Base-by-base conservation (phyloP, 257 asterid genomes). In the Petunia secreta region DNA sequence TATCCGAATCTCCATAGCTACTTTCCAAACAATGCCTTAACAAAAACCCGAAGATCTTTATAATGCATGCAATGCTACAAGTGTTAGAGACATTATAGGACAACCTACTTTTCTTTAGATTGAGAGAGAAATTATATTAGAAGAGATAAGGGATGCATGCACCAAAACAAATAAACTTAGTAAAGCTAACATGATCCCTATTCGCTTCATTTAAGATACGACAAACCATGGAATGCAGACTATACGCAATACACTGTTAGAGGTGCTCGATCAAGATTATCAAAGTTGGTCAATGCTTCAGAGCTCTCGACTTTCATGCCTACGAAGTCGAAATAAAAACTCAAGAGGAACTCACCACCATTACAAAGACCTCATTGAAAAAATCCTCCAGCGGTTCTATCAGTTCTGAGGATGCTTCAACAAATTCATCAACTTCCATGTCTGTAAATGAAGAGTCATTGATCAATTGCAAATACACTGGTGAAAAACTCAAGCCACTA, bases 391-490 rank as follows among this genome's bases (percentile, higher is more conserved):
- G 88, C 46, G 99, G 98, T 78, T 90, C 92, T 75, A 95, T 63
- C 5, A 95, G 90, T 80, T 55, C 67, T 73, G 82, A 50, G 68
- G 99, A 95, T 77, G 88, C 89, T 86, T 92, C 92, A 25, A 93
- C 89, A 85, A 95, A 95, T 83, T 88, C 96, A 88, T 95, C 97
- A 80, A 95, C 97, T 84, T 93, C 99, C 94, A 93, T 93, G 76
- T 86, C 99, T 93, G 89, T 34, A 79, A 64, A 44, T 79, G 57
- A 78, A 77, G 53, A 60, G 58, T 58, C 43, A 82, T 38, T 58
- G 64, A 60, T 78, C 75, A 46, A 48, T 41, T 55, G 44, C 74
- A 36, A 44, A 2, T 11, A 36, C 7, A 2, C 63, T 41, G 43
- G 53, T 78, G 52, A 44, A 60, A 63, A 78, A 6, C 62, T 63